phyloP scores from a whole-genome alignment of 75 land plant genomes.

The Larix kaempferi region DNA sequence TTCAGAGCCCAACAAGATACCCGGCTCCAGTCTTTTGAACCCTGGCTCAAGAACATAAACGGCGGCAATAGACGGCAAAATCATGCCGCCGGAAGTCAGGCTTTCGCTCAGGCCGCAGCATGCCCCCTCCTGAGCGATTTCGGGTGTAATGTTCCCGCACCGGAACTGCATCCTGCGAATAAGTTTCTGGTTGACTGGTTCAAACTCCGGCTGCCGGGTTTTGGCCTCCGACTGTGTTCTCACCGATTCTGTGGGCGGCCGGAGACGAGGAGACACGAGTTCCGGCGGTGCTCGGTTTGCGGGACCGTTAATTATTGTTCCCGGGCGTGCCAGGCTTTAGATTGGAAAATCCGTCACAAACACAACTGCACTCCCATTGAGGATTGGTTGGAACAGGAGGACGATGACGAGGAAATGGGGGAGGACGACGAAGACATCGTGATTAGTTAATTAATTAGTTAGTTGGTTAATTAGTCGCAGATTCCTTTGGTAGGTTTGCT shows the following conservation, averaged over 20 bases:
- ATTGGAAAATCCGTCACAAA: slow-evolving; percentile 83
- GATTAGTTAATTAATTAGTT: no score
- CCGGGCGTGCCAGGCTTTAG: slow-evolving; percentile 85
- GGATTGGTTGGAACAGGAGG: slow-evolving; percentile 57
- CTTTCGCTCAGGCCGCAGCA: slow-evolving; percentile 10
- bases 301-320: slow-evolving; percentile 91
- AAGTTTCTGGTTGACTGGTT: slow-evolving; percentile 80
- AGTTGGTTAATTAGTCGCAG: no score
- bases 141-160: slow-evolving; percentile 71
- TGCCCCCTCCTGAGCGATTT: slow-evolving; percentile 79
- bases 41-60: slow-evolving; percentile 1
- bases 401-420: slow-evolving; percentile 6
- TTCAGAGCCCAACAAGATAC: slow-evolving; percentile 8
- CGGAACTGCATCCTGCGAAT: slow-evolving; percentile 76
- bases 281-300: slow-evolving; percentile 86
- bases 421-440: slow-evolving; percentile 16
- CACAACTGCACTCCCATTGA: slow-evolving; percentile 66
- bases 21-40: neutral
- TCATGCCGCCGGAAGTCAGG: neutral
- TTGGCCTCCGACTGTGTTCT: slow-evolving; percentile 61
- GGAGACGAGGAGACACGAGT: slow-evolving; percentile 82
- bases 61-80: slow-evolving; percentile 2
- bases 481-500: no score
- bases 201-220: slow-evolving; percentile 19
- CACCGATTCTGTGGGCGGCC: slow-evolving; percentile 78